Evolutionary conservation across 108 stramenopile genomes (phyloP).

Genomic region (Halocafeteria seosinensis): DNA sequence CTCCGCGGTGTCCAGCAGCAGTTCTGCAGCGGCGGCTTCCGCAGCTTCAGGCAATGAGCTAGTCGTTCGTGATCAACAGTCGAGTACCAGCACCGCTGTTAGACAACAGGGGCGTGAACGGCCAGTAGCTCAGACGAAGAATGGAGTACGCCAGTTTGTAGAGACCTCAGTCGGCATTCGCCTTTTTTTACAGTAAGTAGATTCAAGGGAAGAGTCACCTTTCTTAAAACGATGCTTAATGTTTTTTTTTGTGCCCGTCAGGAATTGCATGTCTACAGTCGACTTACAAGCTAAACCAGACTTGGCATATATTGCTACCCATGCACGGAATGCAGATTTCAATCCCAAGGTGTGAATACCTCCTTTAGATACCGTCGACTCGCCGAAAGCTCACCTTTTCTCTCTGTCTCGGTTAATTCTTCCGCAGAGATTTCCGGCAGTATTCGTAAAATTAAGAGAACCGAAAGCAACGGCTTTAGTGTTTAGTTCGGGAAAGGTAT

Average conservation of each 20-base stretch:
- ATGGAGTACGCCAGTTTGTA: neutral
- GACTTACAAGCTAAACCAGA: constrained; percentile 71
- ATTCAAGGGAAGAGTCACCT: neutral
- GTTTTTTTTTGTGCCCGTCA: no score
- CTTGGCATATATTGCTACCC: constrained; percentile 71
- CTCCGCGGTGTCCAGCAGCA: no score
- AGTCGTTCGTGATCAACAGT: no score
- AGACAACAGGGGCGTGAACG: no score
- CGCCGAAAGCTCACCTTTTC: no score
- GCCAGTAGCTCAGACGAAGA: no score
- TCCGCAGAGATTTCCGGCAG: constrained; percentile 68
- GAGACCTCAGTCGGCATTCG: neutral
- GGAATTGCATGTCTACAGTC: constrained; percentile 46
- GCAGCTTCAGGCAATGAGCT: no score
- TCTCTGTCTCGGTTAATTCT: neutral
- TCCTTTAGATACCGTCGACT: no score
- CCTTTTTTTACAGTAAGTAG: neutral
- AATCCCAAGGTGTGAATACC: constrained; percentile 49
- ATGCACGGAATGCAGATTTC: constrained; percentile 92
- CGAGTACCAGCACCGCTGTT: no score
- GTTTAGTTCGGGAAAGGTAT: constrained; percentile 69
- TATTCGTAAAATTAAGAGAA: constrained; percentile 73
- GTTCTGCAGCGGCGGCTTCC: no score
- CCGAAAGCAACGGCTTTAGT: constrained; percentile 86
- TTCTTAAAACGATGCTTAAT: no score